Base-by-base conservation (phyloP, 495 filamentous ascomycete genomes). In the Trichoderma virens region DNA sequence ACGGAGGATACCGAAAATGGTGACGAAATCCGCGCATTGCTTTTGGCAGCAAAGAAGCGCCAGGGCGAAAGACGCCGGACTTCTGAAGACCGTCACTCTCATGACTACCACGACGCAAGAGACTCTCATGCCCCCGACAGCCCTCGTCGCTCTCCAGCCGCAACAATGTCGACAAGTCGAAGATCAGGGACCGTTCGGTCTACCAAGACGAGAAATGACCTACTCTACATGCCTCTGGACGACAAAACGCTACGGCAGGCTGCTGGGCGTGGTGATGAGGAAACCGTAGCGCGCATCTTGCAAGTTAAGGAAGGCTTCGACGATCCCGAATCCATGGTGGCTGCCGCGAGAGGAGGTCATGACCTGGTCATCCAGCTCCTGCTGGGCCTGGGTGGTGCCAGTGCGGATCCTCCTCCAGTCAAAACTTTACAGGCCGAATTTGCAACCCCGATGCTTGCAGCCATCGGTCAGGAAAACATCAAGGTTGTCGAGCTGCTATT, bases 331-430 rank as follows among this genome's bases (percentile, higher is more conserved):
- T 90, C 90, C 51, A 84, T 96, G 69, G 89, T 95, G 60, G 90
- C 90, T 62, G 95, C 94, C 8, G 92, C 93, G n/a, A 88, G 89
- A 69, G 94, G 92, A 54, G 93, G 93, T 2, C 93, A 98, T 70
- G 86, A 89, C 65, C 86, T 91, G 38, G 89, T 96, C 16, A 82
- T 98, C 54, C 90, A 90, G 70, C 80, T 97, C 43, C 79, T 98
- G 61, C 78, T 98, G 64, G 95, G 90, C 7, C 83, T 96, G 69
- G 90, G 91, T 2, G 79, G 82, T 62, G 86, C 87, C 20, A 86
- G 96, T 67, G 86, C 90, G 2, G 93, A 96, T 71, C 94, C 93
- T 0, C 80, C 83, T 7, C 88, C 90, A 5, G 74, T 79, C 30
- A 28, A 73, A 2, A 72, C 77, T 59, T 75, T 76, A 61, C 75